Percentiles rank a stretch among this genome's conserved stretches.
phyloP scores from a whole-genome alignment of 768 basidiomycete genomes.

The Boletus sp. region DNA sequence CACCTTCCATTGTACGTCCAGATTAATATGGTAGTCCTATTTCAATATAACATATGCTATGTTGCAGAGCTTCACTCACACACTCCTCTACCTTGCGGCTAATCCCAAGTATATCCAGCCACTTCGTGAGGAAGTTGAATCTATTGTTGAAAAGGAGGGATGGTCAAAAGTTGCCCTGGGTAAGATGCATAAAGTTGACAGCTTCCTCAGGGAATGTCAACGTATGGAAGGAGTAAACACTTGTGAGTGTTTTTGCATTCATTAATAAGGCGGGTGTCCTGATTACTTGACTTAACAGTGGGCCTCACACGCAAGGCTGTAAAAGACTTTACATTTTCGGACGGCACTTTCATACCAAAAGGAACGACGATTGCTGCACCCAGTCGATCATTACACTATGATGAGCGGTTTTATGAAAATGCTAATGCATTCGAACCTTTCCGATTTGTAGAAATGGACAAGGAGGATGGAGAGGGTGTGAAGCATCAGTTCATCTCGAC shows the following conservation, averaged over 20 bases:
- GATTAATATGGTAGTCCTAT: background rate
- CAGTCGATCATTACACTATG: background rate
- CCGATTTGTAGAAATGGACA: background rate
- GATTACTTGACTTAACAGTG: background rate
- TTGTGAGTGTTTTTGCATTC: background rate
- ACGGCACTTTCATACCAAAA: background rate
- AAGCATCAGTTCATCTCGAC: background rate
- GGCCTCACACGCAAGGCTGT: background rate
- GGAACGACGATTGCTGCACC: background rate
- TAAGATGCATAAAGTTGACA: conserved; percentile 8
- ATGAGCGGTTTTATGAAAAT: background rate
- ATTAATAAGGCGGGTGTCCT: background rate
- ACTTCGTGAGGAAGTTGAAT: conserved; percentile 8
- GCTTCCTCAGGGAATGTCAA: conserved; percentile 10
- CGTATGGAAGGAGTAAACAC: conserved; percentile 2
- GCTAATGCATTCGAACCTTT: background rate
- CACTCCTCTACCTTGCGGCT: background rate
- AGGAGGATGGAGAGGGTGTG: background rate
- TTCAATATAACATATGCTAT: background rate
- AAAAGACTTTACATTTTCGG: background rate
- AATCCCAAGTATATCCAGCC: background rate
- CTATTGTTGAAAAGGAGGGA: background rate
- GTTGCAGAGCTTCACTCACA: background rate
- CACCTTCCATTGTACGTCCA: background rate
- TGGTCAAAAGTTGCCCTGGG: conserved; percentile 2